A percentile compares a stretch with the other conserved stretches of the same genome.
These are phyloP conservation scores for Pseudozyma sp. DNA, from an alignment of 1,284 basidiomycete species.

Conservation along the genomic window DNA sequence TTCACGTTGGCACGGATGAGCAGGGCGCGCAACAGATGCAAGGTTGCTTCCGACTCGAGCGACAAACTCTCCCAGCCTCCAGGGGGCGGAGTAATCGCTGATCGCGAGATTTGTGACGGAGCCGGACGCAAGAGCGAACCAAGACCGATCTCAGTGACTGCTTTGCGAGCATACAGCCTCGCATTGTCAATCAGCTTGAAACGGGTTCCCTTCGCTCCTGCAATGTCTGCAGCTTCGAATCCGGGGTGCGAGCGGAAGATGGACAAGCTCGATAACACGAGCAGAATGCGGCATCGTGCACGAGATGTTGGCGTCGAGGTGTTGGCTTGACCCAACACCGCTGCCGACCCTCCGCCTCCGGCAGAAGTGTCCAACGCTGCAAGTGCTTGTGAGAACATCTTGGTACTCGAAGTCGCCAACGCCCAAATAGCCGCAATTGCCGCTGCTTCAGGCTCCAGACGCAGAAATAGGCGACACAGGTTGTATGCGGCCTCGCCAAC, in stretches of 20 bases:
- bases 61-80: constrained; percentile 52
- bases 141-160: constrained; percentile 51
- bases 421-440: constrained; percentile 37
- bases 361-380: constrained; percentile 44
- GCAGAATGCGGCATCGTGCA: constrained; percentile 39
- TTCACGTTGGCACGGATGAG: constrained; percentile 20
- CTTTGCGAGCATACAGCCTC: constrained; percentile 52
- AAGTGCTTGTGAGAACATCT: constrained; percentile 41
- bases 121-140: constrained; percentile 38
- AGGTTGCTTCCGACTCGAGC: constrained; percentile 32
- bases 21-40: constrained; percentile 38
- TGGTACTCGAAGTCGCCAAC: constrained; percentile 34
- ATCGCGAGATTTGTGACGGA: constrained; percentile 9
- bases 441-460: constrained; percentile 10
- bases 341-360: constrained; percentile 24
- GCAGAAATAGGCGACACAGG: constrained; percentile 30
- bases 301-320: constrained; percentile 52
- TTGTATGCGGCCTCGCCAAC: constrained; percentile 39
- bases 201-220: constrained; percentile 36
- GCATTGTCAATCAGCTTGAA: constrained; percentile 51
- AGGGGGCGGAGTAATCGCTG: constrained; percentile 17
- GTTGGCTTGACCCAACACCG: constrained; percentile 49
- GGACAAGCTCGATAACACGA: constrained; percentile 35
- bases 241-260: constrained; percentile 39
- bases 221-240: constrained; percentile 35